These are phyloP conservation scores for Candolleomyces eurysporus DNA, from an alignment of 768 basidiomycete genomes.

Conservation along the genomic window DNA sequence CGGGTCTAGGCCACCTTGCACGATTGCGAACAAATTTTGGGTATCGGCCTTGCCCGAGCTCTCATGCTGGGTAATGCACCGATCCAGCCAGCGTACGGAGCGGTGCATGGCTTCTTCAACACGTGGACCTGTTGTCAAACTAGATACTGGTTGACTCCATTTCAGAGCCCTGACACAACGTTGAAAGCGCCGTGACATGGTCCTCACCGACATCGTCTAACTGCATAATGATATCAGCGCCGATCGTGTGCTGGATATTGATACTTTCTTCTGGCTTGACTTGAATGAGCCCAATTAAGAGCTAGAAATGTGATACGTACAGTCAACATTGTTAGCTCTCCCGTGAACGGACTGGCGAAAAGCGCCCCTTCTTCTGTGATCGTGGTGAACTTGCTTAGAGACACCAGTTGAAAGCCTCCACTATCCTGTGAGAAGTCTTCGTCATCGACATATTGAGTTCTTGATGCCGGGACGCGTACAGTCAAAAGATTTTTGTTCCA, in stretches of 20 bases:
- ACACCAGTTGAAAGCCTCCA: constrained; percentile 87
- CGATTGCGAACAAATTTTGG: constrained; percentile 90
- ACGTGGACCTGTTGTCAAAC: constrained; percentile 74
- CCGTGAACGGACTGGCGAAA: constrained; percentile 82
- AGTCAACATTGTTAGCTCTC: constrained; percentile 85
- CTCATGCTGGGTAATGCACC: constrained; percentile 78
- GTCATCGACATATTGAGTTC: not conserved
- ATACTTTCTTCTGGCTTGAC: constrained; percentile 89
- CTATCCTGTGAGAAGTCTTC: constrained; percentile 59
- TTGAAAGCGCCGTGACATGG: constrained; percentile 10
- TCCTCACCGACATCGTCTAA: constrained; percentile 83
- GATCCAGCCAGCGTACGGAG: constrained; percentile 86
- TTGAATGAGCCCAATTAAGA: constrained; percentile 1
- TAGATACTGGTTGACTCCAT: constrained; percentile 53
- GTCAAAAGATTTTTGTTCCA: constrained; percentile 87
- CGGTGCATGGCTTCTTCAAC: constrained; percentile 88
- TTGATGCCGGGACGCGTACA: constrained; percentile 35
- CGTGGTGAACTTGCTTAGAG: constrained; percentile 77
- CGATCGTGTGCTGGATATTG: constrained; percentile 85
- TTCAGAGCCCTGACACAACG: not conserved
- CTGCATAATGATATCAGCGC: constrained; percentile 95
- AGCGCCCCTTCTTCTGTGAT: constrained; percentile 89
- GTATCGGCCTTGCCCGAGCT: constrained; percentile 57
- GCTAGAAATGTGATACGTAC: constrained; percentile 37
- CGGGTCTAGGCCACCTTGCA: constrained; percentile 83